Percentiles rank a stretch among this genome's conserved stretches.
Conservation (phyloP, 1,284 basidiomycete species). For the Anthracocystis panici-leucophaei region DNA sequence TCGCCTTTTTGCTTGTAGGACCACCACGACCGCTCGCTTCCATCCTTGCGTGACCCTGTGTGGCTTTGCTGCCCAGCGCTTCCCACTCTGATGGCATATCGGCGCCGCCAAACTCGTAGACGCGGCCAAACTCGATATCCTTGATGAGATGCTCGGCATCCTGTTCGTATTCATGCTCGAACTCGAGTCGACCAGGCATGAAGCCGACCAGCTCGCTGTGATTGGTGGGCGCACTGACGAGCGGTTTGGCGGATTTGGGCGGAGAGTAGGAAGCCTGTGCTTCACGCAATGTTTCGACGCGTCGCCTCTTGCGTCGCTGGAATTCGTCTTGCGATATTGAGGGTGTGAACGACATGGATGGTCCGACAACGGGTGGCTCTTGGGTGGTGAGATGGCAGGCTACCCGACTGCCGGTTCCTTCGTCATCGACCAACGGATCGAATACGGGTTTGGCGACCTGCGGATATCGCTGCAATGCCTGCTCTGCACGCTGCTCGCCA, state of each 20-base stretch:
- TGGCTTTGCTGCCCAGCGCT: constrained; percentile 60
- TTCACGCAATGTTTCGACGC: constrained; percentile 62
- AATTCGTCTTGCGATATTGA: constrained; percentile 63
- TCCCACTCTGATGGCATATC: constrained; percentile 64
- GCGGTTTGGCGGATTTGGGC: constrained; percentile 74
- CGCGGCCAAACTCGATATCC: constrained; percentile 93
- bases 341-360: constrained; percentile 55
- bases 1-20: constrained; percentile 60
- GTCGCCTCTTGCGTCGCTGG: constrained; percentile 62
- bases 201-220: constrained; percentile 90
- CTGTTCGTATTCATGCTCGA: constrained; percentile 91
- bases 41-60: constrained; percentile 61
- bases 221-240: constrained; percentile 91
- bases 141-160: constrained; percentile 96
- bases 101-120: constrained; percentile 85
- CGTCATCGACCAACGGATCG: constrained; percentile 36
- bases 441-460: constrained; percentile 20
- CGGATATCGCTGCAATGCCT: constrained; percentile 33
- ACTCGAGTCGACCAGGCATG: constrained; percentile 95
- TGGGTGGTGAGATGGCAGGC: constrained; percentile 42
- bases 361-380: constrained; percentile 61
- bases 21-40: constrained; percentile 77
- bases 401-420: constrained; percentile 48
- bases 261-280: constrained; percentile 60
- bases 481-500: constrained; percentile 57